Evolutionary conservation across 192 early-diverging fungal genomes (phyloP).

Genomic region (Gonapodya prolifera): DNA sequence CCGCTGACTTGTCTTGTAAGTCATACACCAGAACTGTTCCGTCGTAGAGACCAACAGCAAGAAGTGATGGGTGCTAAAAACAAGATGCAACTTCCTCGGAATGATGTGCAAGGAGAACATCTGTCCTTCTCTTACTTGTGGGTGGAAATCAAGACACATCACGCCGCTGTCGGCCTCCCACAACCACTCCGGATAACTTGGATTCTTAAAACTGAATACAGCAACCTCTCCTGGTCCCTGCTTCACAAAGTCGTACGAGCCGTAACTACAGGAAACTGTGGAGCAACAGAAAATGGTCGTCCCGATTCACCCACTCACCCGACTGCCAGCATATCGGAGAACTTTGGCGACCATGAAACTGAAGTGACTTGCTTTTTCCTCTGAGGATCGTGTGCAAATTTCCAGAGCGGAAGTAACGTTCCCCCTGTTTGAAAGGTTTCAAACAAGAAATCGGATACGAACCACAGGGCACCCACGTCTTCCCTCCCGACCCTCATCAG

Average conservation of each 20-base stretch:
- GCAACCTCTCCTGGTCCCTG: constrained; percentile 51
- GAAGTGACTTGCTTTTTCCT: constrained; percentile 47
- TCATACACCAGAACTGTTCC: constrained; percentile 45
- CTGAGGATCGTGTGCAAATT: constrained; percentile 41
- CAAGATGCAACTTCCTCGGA: neutral
- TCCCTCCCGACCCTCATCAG: constrained; percentile 36
- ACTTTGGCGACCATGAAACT: constrained; percentile 39
- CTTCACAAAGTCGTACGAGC: constrained; percentile 45
- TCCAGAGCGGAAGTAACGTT: constrained; percentile 43
- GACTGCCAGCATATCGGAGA: constrained; percentile 40
- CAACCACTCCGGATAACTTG: constrained; percentile 42
- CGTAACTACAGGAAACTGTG: no score
- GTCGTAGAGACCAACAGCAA: constrained; percentile 49
- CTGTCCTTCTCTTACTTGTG: constrained; percentile 23
- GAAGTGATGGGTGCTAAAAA: constrained; percentile 39
- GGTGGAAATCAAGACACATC: constrained; percentile 43
- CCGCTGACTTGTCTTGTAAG: constrained; percentile 14
- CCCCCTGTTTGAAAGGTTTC: constrained; percentile 19
- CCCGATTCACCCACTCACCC: no score
- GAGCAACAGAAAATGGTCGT: no score
- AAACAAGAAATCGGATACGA: neutral
- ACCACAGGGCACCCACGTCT: constrained; percentile 21
- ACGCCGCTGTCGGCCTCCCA: constrained; percentile 43
- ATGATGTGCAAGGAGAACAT: neutral
- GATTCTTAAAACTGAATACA: constrained; percentile 47